A percentile compares a stretch with the other conserved stretches of the same genome.
Conservation (phyloP, 1,139 yeast species). For the Scheffersomyces lignicola region DNA sequence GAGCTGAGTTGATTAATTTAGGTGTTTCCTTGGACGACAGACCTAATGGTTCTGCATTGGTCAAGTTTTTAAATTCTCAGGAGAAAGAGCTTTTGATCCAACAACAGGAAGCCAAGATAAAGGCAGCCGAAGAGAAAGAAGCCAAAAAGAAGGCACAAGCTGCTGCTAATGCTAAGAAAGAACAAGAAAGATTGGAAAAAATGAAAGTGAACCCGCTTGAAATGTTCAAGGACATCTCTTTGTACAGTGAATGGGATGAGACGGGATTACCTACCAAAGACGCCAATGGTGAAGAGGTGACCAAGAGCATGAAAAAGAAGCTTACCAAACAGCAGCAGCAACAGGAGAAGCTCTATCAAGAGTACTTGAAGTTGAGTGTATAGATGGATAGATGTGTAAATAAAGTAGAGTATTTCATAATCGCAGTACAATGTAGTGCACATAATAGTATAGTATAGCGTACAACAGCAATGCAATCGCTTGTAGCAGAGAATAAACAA, state of each 20-base stretch:
- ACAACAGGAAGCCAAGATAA: conserved; percentile 64
- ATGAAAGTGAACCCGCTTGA: conserved; percentile 71
- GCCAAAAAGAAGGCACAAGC: conserved; percentile 41
- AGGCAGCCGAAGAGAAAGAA: conserved; percentile 41
- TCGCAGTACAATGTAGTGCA: too few species aligned
- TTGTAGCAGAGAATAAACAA: too few species aligned
- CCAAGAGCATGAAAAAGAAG: conserved; percentile 85
- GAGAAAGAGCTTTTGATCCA: conserved; percentile 67
- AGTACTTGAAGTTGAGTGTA: conserved; percentile 44
- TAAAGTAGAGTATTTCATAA: too few species aligned
- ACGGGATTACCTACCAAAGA: conserved; percentile 81
- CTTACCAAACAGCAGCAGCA: conserved; percentile 71
- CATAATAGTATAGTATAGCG: too few species aligned
- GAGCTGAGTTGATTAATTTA: conserved; percentile 62
- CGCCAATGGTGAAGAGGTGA: conserved; percentile 77
- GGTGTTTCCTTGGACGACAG: conserved; percentile 91
- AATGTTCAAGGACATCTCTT: conserved; percentile 58
- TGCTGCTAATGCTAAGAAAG: conserved; percentile 53
- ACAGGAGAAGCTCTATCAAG: conserved; percentile 80
- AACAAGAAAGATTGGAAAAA: conserved; percentile 63
- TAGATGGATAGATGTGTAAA: too few species aligned
- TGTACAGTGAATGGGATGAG: conserved; percentile 79
- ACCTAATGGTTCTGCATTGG: conserved; percentile 72
- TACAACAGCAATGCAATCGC: too few species aligned
- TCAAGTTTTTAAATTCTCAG: conserved; percentile 70